Conservation (phyloP, 495 filamentous ascomycete species). For the Trichoderma erinaceum region DNA sequence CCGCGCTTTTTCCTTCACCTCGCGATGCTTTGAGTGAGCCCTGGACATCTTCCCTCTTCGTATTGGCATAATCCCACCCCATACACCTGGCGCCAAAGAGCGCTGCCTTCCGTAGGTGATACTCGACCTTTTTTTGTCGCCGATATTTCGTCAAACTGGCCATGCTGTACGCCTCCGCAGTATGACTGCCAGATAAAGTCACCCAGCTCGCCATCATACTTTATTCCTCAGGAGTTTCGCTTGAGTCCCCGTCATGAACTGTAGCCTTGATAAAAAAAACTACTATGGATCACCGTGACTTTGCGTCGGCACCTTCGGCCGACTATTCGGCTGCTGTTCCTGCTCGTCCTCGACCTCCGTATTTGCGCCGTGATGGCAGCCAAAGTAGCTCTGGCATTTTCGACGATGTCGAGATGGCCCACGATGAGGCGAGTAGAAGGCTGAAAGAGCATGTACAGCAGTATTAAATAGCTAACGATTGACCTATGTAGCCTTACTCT, state of each 20-base stretch:
- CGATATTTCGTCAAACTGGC: neutral
- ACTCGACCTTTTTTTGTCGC: neutral
- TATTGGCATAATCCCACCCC: neutral
- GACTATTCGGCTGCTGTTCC: neutral
- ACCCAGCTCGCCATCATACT: neutral
- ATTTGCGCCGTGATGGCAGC: constrained; percentile 31
- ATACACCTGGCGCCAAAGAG: neutral
- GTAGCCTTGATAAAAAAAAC: neutral
- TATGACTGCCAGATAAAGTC: neutral
- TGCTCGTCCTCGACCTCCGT: neutral
- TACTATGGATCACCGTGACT: neutral
- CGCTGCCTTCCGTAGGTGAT: neutral
- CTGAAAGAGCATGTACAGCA: neutral
- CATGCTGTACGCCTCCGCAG: neutral
- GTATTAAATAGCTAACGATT: constrained; percentile 14
- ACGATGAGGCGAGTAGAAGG: constrained; percentile 64
- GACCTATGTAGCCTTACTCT: constrained; percentile 65
- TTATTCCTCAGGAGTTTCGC: neutral
- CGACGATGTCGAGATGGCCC: constrained; percentile 98
- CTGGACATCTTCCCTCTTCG: neutral
- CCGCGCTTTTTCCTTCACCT: neutral
- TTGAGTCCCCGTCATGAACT: neutral
- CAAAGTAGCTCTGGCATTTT: constrained; percentile 79
- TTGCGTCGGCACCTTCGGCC: neutral
- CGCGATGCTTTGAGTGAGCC: neutral